A percentile compares a stretch with the other conserved stretches of the same genome.
Conservation (phyloP, 805 yeast genomes). For the Starmerella riodocensis region DNA sequence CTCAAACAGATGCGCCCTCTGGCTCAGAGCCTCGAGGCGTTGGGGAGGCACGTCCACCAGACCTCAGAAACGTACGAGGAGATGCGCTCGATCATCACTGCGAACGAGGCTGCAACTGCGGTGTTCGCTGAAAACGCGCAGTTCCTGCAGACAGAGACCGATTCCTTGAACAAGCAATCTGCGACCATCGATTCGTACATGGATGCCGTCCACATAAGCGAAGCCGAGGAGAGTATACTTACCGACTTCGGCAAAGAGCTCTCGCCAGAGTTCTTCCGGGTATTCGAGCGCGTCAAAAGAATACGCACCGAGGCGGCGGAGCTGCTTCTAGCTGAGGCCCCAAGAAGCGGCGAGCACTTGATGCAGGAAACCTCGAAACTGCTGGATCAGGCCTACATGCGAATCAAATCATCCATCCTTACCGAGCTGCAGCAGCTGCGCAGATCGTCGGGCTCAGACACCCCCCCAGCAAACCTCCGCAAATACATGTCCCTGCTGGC, state of each 20-base stretch:
- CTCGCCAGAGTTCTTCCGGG: conserved; percentile 43
- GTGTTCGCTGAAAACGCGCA: conserved; percentile 24
- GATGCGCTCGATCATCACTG: conserved; percentile 20
- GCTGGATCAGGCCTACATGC: conserved; percentile 41
- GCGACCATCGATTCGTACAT: conserved; percentile 30
- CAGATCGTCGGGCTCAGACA: background rate
- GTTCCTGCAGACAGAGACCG: conserved; percentile 20
- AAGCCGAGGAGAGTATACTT: conserved; percentile 55
- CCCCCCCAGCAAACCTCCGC: conserved; percentile 6
- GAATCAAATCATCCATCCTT: conserved; percentile 36
- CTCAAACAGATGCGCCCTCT: conserved; percentile 28
- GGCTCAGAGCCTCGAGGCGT: conserved; percentile 20
- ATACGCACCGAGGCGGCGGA: conserved; percentile 59
- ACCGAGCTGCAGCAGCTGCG: conserved; percentile 18
- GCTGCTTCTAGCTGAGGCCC: conserved; percentile 39
- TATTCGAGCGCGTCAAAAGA: conserved; percentile 46
- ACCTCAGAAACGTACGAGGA: conserved; percentile 15
- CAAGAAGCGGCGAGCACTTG: conserved; percentile 35
- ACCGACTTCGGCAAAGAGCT: conserved; percentile 24
- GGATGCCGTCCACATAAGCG: conserved; percentile 51
- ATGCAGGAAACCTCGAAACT: conserved; percentile 30
- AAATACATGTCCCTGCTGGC: conserved; percentile 22
- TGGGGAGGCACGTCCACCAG: conserved; percentile 20
- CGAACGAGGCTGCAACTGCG: conserved; percentile 19
- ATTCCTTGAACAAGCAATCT: conserved; percentile 19